These are phyloP conservation scores for Schizonepeta tenuifolia DNA, from an alignment of 257 asterid genomes.

Conservation along the genomic window DNA sequence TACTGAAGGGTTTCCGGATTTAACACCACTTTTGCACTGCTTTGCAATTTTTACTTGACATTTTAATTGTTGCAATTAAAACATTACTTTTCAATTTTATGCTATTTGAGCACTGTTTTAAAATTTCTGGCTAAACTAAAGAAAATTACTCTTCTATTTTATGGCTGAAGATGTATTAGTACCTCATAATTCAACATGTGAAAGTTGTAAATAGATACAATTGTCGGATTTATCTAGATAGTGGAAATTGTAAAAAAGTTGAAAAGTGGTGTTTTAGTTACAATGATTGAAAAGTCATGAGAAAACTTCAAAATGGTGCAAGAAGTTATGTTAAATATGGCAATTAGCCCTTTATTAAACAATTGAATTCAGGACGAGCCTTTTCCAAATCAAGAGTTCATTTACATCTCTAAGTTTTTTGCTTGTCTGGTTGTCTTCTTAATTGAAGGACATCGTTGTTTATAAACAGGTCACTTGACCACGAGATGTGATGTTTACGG, in stretches of 20 bases:
- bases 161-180: neutral
- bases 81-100: too few relatives aligned
- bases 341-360: neutral
- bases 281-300: too few relatives aligned
- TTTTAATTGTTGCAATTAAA: too few relatives aligned
- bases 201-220: neutral
- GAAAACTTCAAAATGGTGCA: neutral
- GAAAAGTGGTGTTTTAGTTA: neutral
- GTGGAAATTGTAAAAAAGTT: neutral
- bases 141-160: too few relatives aligned
- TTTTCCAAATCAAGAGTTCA: neutral
- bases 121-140: neutral
- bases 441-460: neutral
- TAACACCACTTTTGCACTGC: too few relatives aligned
- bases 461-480: conserved; percentile 20
- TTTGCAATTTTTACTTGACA: neutral
- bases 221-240: neutral
- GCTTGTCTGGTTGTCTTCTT: neutral
- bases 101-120: neutral
- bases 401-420: neutral
- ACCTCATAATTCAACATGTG: neutral
- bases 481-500: conserved; percentile 30
- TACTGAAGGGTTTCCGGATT: too few relatives aligned
- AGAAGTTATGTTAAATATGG: neutral
- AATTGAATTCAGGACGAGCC: neutral